These are phyloP conservation scores for Suillus sp. DNA, from an alignment of 768 basidiomycete species.

Conservation along the genomic window DNA sequence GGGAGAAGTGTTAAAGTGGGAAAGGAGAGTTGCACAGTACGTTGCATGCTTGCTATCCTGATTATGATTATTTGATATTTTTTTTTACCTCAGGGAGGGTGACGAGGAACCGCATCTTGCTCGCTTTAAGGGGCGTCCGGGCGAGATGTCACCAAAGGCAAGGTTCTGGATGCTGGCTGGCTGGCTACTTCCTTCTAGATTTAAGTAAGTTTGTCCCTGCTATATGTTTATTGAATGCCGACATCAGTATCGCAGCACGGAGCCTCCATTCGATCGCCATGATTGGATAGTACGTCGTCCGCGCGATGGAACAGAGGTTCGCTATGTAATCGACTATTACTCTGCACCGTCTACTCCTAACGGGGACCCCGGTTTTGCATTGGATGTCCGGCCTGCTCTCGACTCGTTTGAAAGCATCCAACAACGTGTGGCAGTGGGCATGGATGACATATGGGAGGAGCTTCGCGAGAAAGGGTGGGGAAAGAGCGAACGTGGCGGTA, in stretches of 20 bases:
- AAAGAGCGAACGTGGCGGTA: neutral
- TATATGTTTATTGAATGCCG: constrained; percentile 3
- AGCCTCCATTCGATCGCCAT: constrained; percentile 96
- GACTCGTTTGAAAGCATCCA: constrained; percentile 80
- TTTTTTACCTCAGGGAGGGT: constrained; percentile 39
- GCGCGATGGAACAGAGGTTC: constrained; percentile 76
- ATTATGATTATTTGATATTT: constrained; percentile 11
- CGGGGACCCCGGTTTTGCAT: constrained; percentile 91
- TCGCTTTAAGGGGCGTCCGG: constrained; percentile 86
- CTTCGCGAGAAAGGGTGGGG: constrained; percentile 36
- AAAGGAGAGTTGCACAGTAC: constrained; percentile 52
- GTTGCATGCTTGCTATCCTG: constrained; percentile 9
- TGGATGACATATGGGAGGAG: constrained; percentile 66
- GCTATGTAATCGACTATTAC: constrained; percentile 99
- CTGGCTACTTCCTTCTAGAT: constrained; percentile 84
- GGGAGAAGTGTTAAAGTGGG: constrained; percentile 94
- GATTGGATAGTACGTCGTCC: constrained; percentile 94
- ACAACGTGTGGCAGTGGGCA: constrained; percentile 69
- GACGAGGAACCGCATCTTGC: constrained; percentile 73
- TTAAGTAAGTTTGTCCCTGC: constrained; percentile 63
- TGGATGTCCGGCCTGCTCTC: constrained; percentile 94
- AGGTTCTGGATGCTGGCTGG: constrained; percentile 84
- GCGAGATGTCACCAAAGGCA: constrained; percentile 94
- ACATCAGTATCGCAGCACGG: constrained; percentile 51
- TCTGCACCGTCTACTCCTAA: constrained; percentile 87